Evolutionary conservation across 352 stramenopile genomes (phyloP).

Genomic region (Pythium angustatum): DNA sequence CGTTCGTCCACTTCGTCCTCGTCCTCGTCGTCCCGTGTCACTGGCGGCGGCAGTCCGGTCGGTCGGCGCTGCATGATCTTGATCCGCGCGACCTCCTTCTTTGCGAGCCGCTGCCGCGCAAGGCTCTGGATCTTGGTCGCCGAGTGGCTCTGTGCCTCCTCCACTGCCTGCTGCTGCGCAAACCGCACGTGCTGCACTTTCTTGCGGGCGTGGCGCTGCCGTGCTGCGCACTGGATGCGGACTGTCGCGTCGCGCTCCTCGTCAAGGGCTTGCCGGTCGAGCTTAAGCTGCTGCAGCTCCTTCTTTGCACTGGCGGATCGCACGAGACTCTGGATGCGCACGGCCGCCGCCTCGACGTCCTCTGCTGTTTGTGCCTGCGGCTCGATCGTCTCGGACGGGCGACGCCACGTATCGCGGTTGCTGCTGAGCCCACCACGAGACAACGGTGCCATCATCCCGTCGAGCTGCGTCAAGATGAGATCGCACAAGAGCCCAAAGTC

Average conservation of each 20-base stretch:
- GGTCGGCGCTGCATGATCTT: conserved; percentile 32
- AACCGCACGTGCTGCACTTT: conserved; percentile 35
- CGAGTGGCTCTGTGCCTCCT: conserved; percentile 14
- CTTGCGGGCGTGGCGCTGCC: conserved; percentile 36
- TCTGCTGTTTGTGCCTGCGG: neutral
- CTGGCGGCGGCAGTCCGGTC: conserved; percentile 28
- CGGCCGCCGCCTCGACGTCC: conserved; percentile 24
- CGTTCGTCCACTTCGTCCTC: conserved; percentile 8
- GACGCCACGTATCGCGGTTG: conserved; percentile 11
- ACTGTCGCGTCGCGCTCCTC: conserved; percentile 33
- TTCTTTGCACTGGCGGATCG: conserved; percentile 11
- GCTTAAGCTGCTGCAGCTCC: conserved; percentile 25
- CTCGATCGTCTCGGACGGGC: neutral
- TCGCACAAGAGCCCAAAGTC: conserved; percentile 62
- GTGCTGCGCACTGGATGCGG: conserved; percentile 56
- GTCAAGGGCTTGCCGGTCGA: conserved; percentile 3
- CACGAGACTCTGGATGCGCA: conserved; percentile 43
- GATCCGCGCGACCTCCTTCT: conserved; percentile 37
- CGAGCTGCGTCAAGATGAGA: conserved; percentile 57
- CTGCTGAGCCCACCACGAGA: conserved; percentile 12
- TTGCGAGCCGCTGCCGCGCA: conserved; percentile 47
- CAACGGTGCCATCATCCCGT: conserved; percentile 46
- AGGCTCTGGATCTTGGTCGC: conserved; percentile 39
- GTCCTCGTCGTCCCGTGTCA: neutral
- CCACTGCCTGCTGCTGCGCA: conserved; percentile 13